Evolutionary conservation across 2,329 filamentous ascomycete species (phyloP).

Genomic region (Tolypocladium ophioglossoides): DNA sequence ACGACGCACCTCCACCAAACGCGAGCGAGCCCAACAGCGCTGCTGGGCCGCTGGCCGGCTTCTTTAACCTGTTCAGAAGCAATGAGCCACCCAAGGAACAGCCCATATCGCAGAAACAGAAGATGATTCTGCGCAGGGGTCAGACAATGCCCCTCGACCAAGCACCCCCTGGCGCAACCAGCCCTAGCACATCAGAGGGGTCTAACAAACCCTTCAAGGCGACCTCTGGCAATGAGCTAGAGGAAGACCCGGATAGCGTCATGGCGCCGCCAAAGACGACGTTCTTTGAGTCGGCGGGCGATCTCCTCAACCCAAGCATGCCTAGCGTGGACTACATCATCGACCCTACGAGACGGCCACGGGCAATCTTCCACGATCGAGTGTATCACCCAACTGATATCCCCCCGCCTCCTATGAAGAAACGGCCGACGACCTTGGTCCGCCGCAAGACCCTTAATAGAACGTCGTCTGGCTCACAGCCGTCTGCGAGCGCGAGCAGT

Average conservation of each 20-base stretch:
- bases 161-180: conserved; percentile 10
- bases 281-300: conserved; percentile 89
- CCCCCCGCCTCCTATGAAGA: conserved; percentile 63
- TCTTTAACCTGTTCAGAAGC: conserved; percentile 67
- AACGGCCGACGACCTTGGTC: conserved; percentile 28
- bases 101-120: conserved; percentile 46
- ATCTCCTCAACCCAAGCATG: conserved; percentile 82
- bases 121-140: conserved; percentile 64
- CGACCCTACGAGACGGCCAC: conserved; percentile 68
- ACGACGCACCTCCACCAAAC: conserved; percentile 12
- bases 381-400: conserved; percentile 93
- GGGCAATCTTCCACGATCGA: conserved; percentile 94
- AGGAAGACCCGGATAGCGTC: conserved; percentile 33
- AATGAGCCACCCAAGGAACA: conserved; percentile 38
- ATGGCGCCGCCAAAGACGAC: conserved; percentile 79
- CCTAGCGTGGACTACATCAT: conserved; percentile 73
- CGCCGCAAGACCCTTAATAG: conserved; percentile 19
- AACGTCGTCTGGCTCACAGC: conserved; percentile 11
- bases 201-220: conserved; percentile 22
- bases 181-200: conserved; percentile 7
- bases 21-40: conserved; percentile 22
- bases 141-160: conserved; percentile 50
- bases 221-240: conserved; percentile 39
- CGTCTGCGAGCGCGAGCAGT: conserved; percentile 11
- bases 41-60: conserved; percentile 39